Evolutionary conservation across 78 protist species (phyloP), one percentile per base, ranked within the genome.

Genomic region (Mastigamoeba balamuthi): DNA sequence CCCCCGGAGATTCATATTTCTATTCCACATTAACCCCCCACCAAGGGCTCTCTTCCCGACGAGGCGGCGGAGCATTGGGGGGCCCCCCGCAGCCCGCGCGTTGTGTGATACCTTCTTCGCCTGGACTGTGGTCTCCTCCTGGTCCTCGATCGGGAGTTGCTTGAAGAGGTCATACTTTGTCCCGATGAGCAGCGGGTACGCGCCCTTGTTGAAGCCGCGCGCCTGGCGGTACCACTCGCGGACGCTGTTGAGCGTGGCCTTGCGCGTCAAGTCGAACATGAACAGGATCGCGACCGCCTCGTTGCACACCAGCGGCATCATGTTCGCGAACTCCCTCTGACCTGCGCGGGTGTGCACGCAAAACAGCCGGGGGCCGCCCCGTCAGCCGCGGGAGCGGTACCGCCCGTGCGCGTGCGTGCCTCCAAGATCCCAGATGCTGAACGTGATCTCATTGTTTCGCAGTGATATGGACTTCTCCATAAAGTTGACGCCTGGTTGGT

Each of bases 231-330:
- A 94, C 99, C 99, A 97, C 35, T 93, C 97, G 36, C 79, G 83
- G 33, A 97, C 87, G 37, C 82, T 74, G 76, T 82, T 80, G 4
- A 97, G 72, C 0, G 99, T 92, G 23, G 86, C 41, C 48, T 92
- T 91, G 53, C 98, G 66, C 6, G 96, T 80, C 4, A 97, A 88
- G 71, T 97, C 99, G 69, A 97, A 97, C 93, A 95, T 84, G 40
- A 93, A 97, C n/a, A 97, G 79, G 35, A 97, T 76, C 4, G 96
- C 98, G 4, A 80, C 92, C 5, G 99, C 98, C 29, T 97, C 99
- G 43, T 81, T 92, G 69, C 95, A 91, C 33, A 94, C 98, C 0
- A 97, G 68, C 6, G 98, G 98, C 30, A 97, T 73, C 99, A 97
- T 95, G 76, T 89, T 88, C 38, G 84, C 78, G 69, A 95, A 97